phyloP scores from a whole-genome alignment of 495 filamentous ascomycete species.

The Aspergillus steynii region DNA sequence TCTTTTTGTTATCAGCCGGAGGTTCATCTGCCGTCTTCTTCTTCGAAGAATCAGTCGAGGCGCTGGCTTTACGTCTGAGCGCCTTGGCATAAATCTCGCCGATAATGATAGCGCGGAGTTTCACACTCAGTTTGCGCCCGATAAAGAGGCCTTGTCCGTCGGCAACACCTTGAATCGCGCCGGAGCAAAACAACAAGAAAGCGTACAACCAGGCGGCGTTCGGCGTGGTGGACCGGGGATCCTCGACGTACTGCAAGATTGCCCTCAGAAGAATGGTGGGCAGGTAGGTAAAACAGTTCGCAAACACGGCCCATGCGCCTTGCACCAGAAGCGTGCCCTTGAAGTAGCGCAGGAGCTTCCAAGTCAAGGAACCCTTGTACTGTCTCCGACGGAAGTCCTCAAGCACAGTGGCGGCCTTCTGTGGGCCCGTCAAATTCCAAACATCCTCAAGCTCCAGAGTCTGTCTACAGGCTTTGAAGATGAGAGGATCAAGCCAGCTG shows the following conservation, averaged over 20 bases:
- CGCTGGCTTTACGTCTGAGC: conserved; percentile 84
- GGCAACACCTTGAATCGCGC: conserved; percentile 72
- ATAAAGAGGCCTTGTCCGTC: conserved; percentile 91
- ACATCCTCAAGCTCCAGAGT: conserved; percentile 79
- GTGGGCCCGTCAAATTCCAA: conserved; percentile 86
- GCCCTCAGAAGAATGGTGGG: conserved; percentile 88
- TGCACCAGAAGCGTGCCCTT: conserved; percentile 73
- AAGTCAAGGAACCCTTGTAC: conserved; percentile 78
- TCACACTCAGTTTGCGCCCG: conserved; percentile 90
- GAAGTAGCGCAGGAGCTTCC: conserved; percentile 85
- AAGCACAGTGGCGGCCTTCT: conserved; percentile 79
- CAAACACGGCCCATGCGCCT: conserved; percentile 73
- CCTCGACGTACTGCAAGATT: conserved; percentile 90
- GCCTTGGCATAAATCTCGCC: conserved; percentile 98
- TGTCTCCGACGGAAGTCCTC: conserved; percentile 81
- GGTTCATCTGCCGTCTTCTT: conserved; percentile 39
- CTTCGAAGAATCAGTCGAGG: conserved; percentile 59
- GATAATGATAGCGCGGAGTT: conserved; percentile 89
- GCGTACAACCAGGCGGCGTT: conserved; percentile 98
- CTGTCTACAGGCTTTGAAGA: conserved; percentile 88
- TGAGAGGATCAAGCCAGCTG: conserved; percentile 84
- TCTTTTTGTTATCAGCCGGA: conserved; percentile 44
- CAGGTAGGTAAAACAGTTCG: conserved; percentile 80
- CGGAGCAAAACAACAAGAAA: conserved; percentile 80
- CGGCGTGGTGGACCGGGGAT: conserved; percentile 71